Percentiles rank a stretch among this genome's conserved stretches.
These are phyloP conservation scores for Pseudocercospora pini-densiflorae DNA, from an alignment of 2,329 filamentous ascomycete species.

Conservation along the genomic window DNA sequence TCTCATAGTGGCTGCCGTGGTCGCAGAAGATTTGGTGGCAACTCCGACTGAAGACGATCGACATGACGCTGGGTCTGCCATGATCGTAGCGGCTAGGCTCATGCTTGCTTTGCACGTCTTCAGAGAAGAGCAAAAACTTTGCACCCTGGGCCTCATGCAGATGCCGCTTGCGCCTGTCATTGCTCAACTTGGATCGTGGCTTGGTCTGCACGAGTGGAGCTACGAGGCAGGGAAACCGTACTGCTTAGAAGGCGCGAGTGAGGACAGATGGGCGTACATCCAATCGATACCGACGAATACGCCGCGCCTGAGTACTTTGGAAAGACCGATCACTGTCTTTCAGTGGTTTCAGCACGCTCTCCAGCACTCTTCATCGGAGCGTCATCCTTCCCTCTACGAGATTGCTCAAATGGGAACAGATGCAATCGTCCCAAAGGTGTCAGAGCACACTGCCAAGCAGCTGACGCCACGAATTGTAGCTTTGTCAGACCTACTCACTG, in stretches of 20 bases:
- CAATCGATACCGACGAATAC: slow-evolving; percentile 27
- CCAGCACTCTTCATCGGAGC: slow-evolving; percentile 19
- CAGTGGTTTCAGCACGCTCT: slow-evolving; percentile 40
- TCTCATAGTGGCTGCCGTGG: slow-evolving; percentile 30
- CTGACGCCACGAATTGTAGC: slow-evolving; percentile 33
- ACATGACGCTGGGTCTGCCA: not conserved
- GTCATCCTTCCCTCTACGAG: slow-evolving; percentile 31
- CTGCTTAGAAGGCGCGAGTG: slow-evolving; percentile 62
- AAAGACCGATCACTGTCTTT: slow-evolving; percentile 35
- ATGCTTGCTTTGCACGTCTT: slow-evolving; percentile 79
- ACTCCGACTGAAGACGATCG: not conserved
- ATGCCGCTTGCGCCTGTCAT: slow-evolving; percentile 70
- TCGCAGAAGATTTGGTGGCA: slow-evolving; percentile 33
- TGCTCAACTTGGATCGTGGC: slow-evolving; percentile 80
- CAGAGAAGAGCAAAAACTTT: slow-evolving; percentile 87
- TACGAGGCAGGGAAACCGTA: slow-evolving; percentile 59
- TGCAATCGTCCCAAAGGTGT: not conserved
- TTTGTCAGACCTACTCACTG: slow-evolving; percentile 32
- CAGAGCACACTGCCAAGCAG: slow-evolving; percentile 15
- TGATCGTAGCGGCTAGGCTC: slow-evolving; percentile 30
- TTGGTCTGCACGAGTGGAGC: slow-evolving; percentile 72
- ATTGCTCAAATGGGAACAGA: slow-evolving; percentile 32
- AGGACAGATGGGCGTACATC: slow-evolving; percentile 50
- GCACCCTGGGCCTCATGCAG: slow-evolving; percentile 40
- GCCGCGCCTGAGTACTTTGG: slow-evolving; percentile 27